Evolutionary conservation across 345 rosid species (phyloP).

Genomic region (Ricinus communis): DNA sequence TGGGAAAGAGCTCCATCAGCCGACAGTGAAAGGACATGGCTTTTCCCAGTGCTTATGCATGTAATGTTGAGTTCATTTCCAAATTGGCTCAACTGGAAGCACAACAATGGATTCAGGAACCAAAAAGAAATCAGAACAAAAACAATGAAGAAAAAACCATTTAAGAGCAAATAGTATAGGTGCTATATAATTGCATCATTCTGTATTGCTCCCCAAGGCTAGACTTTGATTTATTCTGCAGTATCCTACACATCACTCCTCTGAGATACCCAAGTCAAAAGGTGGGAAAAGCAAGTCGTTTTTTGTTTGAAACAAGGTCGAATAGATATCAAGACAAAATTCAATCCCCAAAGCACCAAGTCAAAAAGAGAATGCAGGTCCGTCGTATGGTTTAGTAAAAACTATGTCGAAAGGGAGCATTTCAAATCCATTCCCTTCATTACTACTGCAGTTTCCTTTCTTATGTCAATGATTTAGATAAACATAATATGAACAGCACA

Average conservation of each 20-base stretch:
- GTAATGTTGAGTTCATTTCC: constrained; percentile 62
- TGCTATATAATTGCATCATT: background rate
- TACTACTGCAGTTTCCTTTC: background rate
- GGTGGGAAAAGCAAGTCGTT: no score
- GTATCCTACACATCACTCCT: no score
- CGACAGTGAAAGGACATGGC: constrained; percentile 31
- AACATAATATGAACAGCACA: background rate
- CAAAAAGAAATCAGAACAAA: background rate
- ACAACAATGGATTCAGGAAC: background rate
- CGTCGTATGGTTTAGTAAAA: background rate
- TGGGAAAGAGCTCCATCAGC: constrained; percentile 16
- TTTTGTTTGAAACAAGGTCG: no score
- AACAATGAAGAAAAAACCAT: background rate
- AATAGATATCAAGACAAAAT: no score
- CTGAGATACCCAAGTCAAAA: no score
- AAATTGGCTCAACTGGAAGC: constrained; percentile 50
- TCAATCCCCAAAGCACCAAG: background rate
- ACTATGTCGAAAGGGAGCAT: background rate
- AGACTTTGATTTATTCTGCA: background rate
- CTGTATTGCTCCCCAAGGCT: background rate
- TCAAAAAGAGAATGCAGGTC: background rate
- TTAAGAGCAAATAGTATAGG: background rate
- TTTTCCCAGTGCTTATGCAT: constrained; percentile 55
- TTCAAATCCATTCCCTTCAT: background rate
- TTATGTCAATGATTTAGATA: background rate